Evolutionary conservation across 805 yeast genomes (phyloP), one percentile per base, ranked within the genome.

Genomic region (Saturnispora dispora): DNA sequence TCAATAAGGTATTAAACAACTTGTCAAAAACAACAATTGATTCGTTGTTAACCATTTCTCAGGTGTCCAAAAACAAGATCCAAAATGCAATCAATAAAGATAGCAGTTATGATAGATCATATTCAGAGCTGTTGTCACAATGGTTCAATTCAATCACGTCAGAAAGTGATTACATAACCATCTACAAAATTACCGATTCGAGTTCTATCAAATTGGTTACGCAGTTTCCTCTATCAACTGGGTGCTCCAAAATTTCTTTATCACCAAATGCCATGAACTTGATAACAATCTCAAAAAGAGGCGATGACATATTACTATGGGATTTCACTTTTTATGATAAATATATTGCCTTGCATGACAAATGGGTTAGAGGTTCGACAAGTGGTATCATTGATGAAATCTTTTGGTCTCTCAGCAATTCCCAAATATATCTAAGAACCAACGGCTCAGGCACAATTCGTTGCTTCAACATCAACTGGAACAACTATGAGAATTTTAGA

Each of bases 241-340:
- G 87, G 0, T 73, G 83, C 28, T 79, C 88, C 0, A 65, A 72
- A 23, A 61, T 84, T 2, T 78, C 84, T 2, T 59, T 83, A 6
- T 81, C 85, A 0, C 85, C 86, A 0, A 78, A 73, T 60, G 87
- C 83, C 58, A 59, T 77, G 39, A 75, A 76, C 30, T 61, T 83
- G 47, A 74, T 81, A 0, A 76, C 83, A 8, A 74, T 75, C 3
- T 74, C 77, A 10, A 58, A 62, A 22, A 70, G 85, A 48, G 89
- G 90, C 2, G 88, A 84, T 60, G 75, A 71, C 47, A 67, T 83
- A 5, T 81, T 72, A 58, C 68, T 81, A 55, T 83, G 88, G 85
- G 89, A 83, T 58, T 70, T 76, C 50, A 70, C 81, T 44, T 71
- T 72, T 51, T 66, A 74, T 36, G 78, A 82, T 1, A 60, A 58